Percentiles rank a stretch among this genome's conserved stretches.
Conservation (phyloP, 306 rosid genomes). For the Ceratonia siliqua region DNA sequence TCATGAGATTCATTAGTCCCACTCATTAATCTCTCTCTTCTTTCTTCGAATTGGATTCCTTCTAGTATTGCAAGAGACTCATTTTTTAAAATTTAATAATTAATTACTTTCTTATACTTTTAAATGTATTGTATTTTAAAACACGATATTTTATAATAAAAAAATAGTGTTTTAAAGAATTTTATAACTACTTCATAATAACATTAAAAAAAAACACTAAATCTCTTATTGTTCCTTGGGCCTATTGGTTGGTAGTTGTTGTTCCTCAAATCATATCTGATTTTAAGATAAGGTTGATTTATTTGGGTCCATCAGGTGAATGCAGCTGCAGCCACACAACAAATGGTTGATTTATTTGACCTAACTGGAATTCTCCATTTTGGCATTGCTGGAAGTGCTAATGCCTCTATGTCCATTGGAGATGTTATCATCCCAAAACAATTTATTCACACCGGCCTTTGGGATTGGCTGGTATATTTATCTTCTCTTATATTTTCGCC, state of each 20-base stretch:
- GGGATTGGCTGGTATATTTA: slow-evolving; percentile 52
- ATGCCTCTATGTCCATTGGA: slow-evolving; percentile 52
- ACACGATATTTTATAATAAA: no score
- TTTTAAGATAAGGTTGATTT: not conserved
- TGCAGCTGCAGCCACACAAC: slow-evolving; percentile 54
- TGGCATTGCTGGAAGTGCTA: slow-evolving; percentile 55
- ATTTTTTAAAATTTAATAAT: no score
- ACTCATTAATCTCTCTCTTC: no score
- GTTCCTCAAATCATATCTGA: not conserved
- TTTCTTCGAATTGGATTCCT: no score
- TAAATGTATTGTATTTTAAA: no score
- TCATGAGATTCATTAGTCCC: no score
- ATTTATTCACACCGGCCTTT: slow-evolving; percentile 46
- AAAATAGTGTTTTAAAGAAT: no score
- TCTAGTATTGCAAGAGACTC: no score
- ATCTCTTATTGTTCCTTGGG: not conserved
- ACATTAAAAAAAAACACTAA: no score
- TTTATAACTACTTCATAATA: no score
- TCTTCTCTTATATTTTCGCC: no score
- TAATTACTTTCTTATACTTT: no score
- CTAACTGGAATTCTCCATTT: slow-evolving; percentile 52
- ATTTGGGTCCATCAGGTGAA: slow-evolving; percentile 39
- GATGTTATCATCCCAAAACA: slow-evolving; percentile 52
- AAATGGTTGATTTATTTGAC: slow-evolving; percentile 51
- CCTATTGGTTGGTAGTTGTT: not conserved